Conservation (phyloP, 2,329 filamentous ascomycete species). For the Colletotrichum tamarilloi region DNA sequence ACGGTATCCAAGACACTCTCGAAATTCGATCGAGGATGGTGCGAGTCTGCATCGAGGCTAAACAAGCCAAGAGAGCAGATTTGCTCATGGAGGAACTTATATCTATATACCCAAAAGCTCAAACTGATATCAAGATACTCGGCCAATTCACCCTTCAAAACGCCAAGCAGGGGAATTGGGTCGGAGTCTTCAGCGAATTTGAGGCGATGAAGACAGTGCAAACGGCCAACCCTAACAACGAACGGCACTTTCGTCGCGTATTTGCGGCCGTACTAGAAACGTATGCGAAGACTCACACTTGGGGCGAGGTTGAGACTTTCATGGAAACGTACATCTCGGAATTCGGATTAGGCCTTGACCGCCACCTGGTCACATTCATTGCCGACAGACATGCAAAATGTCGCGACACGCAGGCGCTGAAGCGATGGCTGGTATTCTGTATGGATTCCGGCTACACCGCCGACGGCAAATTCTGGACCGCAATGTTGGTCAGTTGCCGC, state of each 20-base stretch:
- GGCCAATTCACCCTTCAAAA: conserved; percentile 49
- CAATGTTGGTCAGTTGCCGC: conserved; percentile 51
- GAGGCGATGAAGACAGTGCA: conserved; percentile 40
- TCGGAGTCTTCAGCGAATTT: conserved; percentile 49
- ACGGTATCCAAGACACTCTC: conserved; percentile 19
- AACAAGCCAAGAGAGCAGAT: conserved; percentile 7
- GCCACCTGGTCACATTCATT: conserved; percentile 53
- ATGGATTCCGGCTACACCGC: conserved; percentile 47
- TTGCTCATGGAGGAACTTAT: conserved; percentile 5
- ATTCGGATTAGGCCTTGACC: conserved; percentile 48
- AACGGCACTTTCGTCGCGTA: conserved; percentile 41
- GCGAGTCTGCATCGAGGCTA: conserved; percentile 27
- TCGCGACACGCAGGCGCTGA: conserved; percentile 50
- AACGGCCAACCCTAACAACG: conserved; percentile 17
- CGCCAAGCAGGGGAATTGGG: conserved; percentile 55
- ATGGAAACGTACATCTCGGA: conserved; percentile 48
- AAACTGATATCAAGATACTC: conserved; percentile 38
- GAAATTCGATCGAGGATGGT: conserved; percentile 25
- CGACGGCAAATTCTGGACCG: conserved; percentile 51
- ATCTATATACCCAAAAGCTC: background rate
- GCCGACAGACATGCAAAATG: conserved; percentile 55
- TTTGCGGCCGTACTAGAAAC: conserved; percentile 53
- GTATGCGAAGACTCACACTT: conserved; percentile 51
- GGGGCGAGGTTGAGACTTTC: conserved; percentile 53
- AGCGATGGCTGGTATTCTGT: conserved; percentile 55